Evolutionary conservation across 2,329 filamentous ascomycete genomes (phyloP).

Genomic region (Diatrype stigma): DNA sequence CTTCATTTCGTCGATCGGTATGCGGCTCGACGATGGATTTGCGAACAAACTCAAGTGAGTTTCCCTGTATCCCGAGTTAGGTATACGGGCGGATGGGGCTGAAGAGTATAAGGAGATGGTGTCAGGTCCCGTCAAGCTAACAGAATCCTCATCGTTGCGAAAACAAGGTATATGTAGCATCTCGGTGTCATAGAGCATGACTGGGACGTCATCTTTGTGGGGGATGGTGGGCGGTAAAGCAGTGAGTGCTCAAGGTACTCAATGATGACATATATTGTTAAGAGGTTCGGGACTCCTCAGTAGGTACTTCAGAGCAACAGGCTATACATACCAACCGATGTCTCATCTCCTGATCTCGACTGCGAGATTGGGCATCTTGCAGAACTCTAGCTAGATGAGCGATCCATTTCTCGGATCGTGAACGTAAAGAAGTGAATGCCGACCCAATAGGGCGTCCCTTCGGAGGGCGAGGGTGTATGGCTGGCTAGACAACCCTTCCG

Average conservation of each 20-base stretch:
- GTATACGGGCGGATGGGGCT: not conserved
- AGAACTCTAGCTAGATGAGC: not conserved
- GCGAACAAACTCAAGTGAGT: not conserved
- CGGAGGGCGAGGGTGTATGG: no score
- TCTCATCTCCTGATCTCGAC: not conserved
- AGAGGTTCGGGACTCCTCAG: not conserved
- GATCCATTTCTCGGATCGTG: not conserved
- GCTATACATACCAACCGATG: not conserved
- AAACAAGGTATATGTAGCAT: no score
- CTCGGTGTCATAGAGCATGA: no score
- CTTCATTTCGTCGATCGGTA: not conserved
- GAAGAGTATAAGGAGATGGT: not conserved
- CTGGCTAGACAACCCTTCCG: no score
- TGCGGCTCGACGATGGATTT: not conserved
- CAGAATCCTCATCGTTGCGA: no score
- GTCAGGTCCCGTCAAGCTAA: no score
- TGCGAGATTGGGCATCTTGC: not conserved
- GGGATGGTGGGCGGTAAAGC: no score
- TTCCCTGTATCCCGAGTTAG: not conserved
- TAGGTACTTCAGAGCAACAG: not conserved
- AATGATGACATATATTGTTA: no score
- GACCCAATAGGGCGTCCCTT: no score
- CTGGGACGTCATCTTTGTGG: no score
- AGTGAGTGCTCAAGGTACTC: no score
- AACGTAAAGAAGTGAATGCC: not conserved